These are phyloP conservation scores for Ceratocystis cubensis DNA, from an alignment of 2,329 filamentous ascomycete genomes.

Conservation along the genomic window DNA sequence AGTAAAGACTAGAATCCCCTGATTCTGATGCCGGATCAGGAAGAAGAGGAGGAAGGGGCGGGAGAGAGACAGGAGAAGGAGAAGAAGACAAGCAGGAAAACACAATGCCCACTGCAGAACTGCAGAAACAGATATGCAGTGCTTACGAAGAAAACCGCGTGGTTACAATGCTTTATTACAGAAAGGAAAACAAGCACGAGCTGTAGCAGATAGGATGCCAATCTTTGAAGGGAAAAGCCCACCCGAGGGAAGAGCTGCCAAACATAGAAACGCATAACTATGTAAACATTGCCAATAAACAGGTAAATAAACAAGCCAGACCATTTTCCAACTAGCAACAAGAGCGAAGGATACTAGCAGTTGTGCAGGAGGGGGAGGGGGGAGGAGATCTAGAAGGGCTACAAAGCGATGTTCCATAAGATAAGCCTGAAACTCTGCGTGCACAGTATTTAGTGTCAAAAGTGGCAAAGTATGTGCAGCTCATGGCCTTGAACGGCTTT, in stretches of 20 bases:
- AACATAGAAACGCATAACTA: neutral
- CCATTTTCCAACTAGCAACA: neutral
- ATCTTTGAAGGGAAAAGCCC: neutral
- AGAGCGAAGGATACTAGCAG: neutral
- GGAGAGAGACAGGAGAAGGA: no score
- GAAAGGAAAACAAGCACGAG: no score
- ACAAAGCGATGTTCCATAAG: neutral
- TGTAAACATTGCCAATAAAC: neutral
- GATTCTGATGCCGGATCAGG: no score
- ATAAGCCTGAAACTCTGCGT: slow-evolving; percentile 1
- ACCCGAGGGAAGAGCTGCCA: neutral
- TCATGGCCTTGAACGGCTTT: neutral
- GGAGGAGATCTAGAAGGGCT: neutral
- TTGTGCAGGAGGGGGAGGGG: neutral
- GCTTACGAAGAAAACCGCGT: no score
- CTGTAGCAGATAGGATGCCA: no score
- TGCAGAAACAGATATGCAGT: no score
- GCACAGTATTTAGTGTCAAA: neutral
- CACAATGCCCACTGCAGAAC: no score
- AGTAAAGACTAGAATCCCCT: no score
- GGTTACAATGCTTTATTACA: no score
- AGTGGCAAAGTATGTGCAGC: neutral
- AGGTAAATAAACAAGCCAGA: neutral
- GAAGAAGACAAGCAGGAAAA: no score
- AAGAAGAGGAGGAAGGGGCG: no score